Conservation (phyloP, 177 flowering plant species). For the Telopea speciosissima region DNA sequence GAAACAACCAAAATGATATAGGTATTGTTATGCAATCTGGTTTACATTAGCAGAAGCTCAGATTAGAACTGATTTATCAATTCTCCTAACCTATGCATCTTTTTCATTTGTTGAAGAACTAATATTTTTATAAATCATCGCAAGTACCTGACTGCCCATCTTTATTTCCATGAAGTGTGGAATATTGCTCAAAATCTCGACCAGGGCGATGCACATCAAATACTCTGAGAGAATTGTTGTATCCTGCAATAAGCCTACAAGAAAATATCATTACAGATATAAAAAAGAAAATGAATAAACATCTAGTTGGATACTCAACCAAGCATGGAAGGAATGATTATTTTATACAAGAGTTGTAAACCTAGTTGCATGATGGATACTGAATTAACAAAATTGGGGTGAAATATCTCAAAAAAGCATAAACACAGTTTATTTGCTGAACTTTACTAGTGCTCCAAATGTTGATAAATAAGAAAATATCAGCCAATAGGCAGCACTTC, state of each 20-base stretch:
- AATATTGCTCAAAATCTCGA: constrained; percentile 70
- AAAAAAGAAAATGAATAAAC: not conserved
- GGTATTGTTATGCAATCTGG: too few species aligned
- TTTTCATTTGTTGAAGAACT: not conserved
- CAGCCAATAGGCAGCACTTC: too few species aligned
- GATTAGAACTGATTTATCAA: too few species aligned
- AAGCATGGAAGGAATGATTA: not conserved
- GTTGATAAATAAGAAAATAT: too few species aligned
- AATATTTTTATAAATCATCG: not conserved
- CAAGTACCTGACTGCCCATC: constrained; percentile 86
- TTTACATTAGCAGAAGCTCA: too few species aligned
- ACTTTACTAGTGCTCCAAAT: too few species aligned
- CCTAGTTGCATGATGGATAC: not conserved
- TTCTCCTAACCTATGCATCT: too few species aligned
- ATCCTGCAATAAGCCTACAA: constrained; percentile 87
- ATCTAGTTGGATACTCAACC: not conserved
- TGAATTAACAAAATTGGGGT: not conserved
- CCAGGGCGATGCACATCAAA: constrained; percentile 97
- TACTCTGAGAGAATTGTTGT: constrained; percentile 70
- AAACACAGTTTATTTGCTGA: too few species aligned
- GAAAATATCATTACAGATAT: not conserved
- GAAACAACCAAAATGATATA: too few species aligned
- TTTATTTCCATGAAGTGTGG: constrained; percentile 71
- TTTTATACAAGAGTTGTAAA: not conserved
- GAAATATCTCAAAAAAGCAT: too few species aligned